A percentile compares a stretch with the other conserved stretches of the same genome.
Evolutionary conservation across 225 moss, liverwort and hornwort species (phyloP).

Genomic region (Polytrichum commune): DNA sequence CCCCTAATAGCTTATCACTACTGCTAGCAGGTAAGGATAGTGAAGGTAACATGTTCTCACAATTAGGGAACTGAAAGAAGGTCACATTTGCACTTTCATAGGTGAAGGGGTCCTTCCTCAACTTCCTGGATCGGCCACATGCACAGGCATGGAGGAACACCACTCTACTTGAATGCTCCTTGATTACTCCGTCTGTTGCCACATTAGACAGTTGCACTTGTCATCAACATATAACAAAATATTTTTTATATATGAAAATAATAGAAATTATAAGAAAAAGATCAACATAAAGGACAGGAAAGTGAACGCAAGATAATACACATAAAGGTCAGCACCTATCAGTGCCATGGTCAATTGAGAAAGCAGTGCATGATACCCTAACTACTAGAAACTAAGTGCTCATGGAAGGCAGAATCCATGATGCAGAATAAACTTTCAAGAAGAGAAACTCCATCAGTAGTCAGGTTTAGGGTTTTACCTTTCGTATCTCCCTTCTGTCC

Average conservation of each 20-base stretch:
- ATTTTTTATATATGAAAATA: too few relatives aligned
- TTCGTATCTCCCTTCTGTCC: constrained; percentile 26
- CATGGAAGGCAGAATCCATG: too few relatives aligned
- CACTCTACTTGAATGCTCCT: constrained; percentile 86
- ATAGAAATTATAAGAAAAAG: too few relatives aligned
- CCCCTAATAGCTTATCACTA: constrained; percentile 42
- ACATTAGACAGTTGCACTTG: constrained; percentile 16
- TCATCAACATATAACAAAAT: constrained; percentile 16
- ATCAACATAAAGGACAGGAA: too few relatives aligned
- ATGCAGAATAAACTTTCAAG: too few relatives aligned
- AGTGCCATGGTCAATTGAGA: too few relatives aligned
- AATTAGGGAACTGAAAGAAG: constrained; percentile 81
- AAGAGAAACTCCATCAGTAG: too few relatives aligned
- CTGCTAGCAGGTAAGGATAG: constrained; percentile 46
- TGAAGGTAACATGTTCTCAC: constrained; percentile 76
- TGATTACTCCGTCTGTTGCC: constrained; percentile 31
- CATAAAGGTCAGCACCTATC: too few relatives aligned
- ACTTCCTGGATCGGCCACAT: constrained; percentile 89
- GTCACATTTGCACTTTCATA: constrained; percentile 82
- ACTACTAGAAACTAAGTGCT: too few relatives aligned
- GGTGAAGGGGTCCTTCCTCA: constrained; percentile 89
- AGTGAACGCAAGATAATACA: too few relatives aligned
- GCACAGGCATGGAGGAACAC: constrained; percentile 95
- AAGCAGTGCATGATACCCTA: too few relatives aligned
- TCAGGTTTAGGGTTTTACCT: constrained; percentile 21